Percentiles rank a stretch among this genome's conserved stretches.
phyloP scores from a whole-genome alignment of 805 yeast species.

The Kregervanrija delftensis region DNA sequence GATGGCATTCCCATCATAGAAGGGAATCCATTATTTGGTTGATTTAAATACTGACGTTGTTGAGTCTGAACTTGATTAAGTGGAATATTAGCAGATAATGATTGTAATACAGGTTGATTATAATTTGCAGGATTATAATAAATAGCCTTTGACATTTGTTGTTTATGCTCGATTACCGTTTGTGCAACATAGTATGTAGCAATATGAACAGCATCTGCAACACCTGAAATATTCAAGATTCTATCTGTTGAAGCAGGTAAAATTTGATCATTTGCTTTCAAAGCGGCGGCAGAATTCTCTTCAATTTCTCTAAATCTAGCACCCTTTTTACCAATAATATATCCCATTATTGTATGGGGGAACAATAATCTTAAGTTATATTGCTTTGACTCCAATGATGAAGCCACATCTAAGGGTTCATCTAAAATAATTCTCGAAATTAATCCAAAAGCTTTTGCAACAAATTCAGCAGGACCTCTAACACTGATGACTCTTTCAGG shows the following conservation, averaged over 20 bases:
- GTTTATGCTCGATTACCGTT: conserved; percentile 56
- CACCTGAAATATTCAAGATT: conserved; percentile 62
- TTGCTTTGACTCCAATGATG: conserved; percentile 46
- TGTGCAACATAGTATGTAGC: conserved; percentile 72
- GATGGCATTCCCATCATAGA: conserved; percentile 23
- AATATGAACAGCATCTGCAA: conserved; percentile 81
- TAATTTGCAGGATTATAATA: conserved; percentile 53
- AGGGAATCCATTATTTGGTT: neutral
- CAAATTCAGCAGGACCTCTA: conserved; percentile 68
- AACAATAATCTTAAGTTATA: conserved; percentile 55
- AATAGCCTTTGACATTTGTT: conserved; percentile 47
- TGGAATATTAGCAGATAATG: neutral
- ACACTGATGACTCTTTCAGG: conserved; percentile 72
- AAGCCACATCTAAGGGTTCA: conserved; percentile 60
- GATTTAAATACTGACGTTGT: conserved; percentile 1
- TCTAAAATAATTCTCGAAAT: conserved; percentile 59
- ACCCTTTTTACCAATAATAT: conserved; percentile 73
- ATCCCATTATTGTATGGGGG: conserved; percentile 78
- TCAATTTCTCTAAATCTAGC: conserved; percentile 72
- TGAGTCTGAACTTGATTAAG: neutral
- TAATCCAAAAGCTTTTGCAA: conserved; percentile 76
- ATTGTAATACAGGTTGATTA: conserved; percentile 16
- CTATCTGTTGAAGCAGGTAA: conserved; percentile 76
- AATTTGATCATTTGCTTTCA: conserved; percentile 66
- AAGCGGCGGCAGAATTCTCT: conserved; percentile 69